Percentiles rank a stretch among this genome's conserved stretches.
phyloP scores from a whole-genome alignment of 2,329 filamentous ascomycete genomes.

The Paecilomyces formosus region DNA sequence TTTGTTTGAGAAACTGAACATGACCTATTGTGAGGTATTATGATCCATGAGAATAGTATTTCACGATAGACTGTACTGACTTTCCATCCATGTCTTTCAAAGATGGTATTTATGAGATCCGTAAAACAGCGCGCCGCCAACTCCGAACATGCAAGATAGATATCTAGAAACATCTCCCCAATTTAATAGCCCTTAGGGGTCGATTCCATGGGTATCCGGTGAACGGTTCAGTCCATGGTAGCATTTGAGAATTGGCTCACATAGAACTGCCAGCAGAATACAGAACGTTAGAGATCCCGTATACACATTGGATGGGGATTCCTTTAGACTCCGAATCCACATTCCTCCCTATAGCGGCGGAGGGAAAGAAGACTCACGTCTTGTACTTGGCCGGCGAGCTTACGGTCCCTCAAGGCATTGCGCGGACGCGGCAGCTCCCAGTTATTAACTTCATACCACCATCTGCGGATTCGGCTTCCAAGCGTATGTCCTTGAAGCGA shows the following conservation, averaged over 20 bases:
- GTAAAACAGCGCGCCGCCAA: neutral
- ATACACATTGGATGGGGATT: neutral
- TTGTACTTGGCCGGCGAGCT: slow-evolving; percentile 32
- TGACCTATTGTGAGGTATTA: neutral
- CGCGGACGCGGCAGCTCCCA: slow-evolving; percentile 59
- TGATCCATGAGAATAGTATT: neutral
- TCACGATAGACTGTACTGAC: neutral
- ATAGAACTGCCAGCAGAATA: slow-evolving; percentile 2
- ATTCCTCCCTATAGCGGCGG: neutral
- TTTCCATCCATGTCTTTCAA: neutral
- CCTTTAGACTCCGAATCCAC: neutral
- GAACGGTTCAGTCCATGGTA: neutral
- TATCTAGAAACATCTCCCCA: neutral
- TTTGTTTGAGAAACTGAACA: too few relatives aligned
- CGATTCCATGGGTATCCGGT: neutral
- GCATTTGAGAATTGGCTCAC: slow-evolving; percentile 6
- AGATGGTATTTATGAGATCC: neutral
- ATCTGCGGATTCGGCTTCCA: slow-evolving; percentile 71
- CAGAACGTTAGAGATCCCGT: neutral
- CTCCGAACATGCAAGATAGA: neutral
- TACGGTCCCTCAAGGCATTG: slow-evolving; percentile 13
- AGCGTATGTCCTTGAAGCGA: slow-evolving; percentile 68
- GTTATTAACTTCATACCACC: slow-evolving; percentile 95
- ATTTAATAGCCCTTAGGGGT: neutral
- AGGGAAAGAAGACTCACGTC: slow-evolving; percentile 30